Percentiles rank a stretch among this genome's conserved stretches.
Evolutionary conservation across 257 asterid genomes (phyloP).

Genomic region (Nicotiana noctiflora): DNA sequence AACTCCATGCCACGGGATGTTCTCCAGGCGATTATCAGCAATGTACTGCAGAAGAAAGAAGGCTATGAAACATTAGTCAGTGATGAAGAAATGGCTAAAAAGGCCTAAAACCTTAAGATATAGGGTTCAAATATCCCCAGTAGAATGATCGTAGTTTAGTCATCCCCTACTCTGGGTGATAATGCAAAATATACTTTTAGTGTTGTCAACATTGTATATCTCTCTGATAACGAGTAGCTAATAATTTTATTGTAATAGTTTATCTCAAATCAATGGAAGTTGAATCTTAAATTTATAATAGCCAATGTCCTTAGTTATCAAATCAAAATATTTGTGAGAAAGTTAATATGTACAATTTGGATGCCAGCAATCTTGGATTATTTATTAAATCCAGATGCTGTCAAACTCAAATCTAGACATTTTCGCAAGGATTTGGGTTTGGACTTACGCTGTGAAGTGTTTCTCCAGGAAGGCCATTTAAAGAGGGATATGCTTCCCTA

Average conservation of each 20-base stretch:
- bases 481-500: constrained; percentile 83
- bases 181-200: too few relatives aligned
- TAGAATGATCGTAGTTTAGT: neutral
- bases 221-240: too few relatives aligned
- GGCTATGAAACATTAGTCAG: neutral
- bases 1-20: constrained; percentile 81
- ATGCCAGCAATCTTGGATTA: neutral
- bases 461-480: constrained; percentile 83
- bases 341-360: neutral
- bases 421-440: neutral
- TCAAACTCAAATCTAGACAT: neutral
- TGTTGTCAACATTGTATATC: too few relatives aligned
- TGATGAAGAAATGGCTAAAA: constrained; percentile 7
- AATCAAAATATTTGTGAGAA: too few relatives aligned
- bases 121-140: neutral
- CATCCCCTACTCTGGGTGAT: too few relatives aligned
- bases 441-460: constrained; percentile 78
- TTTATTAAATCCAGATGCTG: neutral
- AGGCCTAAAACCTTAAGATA: neutral
- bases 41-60: constrained; percentile 48
- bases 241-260: too few relatives aligned
- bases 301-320: too few relatives aligned
- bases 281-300: too few relatives aligned
- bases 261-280: too few relatives aligned
- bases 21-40: constrained; percentile 67